Conservation (phyloP, 345 rosid genomes). For the Erucastrum elatum region DNA sequence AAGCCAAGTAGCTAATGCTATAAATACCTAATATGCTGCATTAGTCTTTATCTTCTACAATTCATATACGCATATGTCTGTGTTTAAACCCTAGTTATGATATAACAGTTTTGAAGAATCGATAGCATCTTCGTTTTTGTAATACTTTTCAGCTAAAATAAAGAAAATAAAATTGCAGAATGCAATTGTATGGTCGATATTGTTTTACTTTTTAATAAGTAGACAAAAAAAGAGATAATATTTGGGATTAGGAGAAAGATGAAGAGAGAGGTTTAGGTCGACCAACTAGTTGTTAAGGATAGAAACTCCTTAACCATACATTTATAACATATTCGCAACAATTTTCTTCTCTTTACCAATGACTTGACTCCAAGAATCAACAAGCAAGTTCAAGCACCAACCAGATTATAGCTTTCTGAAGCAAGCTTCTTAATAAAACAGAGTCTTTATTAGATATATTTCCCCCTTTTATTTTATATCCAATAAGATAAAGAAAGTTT, state of each 20-base stretch:
- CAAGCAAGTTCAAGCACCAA: slow-evolving; percentile 49
- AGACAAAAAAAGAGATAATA: slow-evolving; percentile 3
- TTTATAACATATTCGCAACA: slow-evolving; percentile 51
- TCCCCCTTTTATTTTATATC: not conserved
- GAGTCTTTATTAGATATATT: not conserved
- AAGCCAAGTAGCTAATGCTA: not conserved
- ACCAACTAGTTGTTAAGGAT: slow-evolving; percentile 79
- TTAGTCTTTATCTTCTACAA: not conserved
- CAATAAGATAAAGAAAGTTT: slow-evolving; percentile 2
- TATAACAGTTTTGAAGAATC: not conserved
- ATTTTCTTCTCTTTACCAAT: slow-evolving; percentile 16
- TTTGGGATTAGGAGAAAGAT: slow-evolving; percentile 41
- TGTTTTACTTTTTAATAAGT: not conserved
- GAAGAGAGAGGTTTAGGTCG: slow-evolving; percentile 80
- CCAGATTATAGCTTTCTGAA: slow-evolving; percentile 53
- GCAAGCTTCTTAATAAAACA: slow-evolving; percentile 14
- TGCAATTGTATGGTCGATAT: not conserved
- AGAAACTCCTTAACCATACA: slow-evolving; percentile 48
- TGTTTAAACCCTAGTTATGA: not conserved
- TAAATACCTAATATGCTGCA: not conserved
- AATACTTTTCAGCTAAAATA: not conserved
- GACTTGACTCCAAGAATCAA: slow-evolving; percentile 29
- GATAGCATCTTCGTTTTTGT: not conserved
- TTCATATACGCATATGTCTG: not conserved
- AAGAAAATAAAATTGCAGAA: not conserved